These are phyloP conservation scores for Aspergillus bombycis DNA, from an alignment of 2,329 filamentous ascomycete genomes.

Conservation along the genomic window DNA sequence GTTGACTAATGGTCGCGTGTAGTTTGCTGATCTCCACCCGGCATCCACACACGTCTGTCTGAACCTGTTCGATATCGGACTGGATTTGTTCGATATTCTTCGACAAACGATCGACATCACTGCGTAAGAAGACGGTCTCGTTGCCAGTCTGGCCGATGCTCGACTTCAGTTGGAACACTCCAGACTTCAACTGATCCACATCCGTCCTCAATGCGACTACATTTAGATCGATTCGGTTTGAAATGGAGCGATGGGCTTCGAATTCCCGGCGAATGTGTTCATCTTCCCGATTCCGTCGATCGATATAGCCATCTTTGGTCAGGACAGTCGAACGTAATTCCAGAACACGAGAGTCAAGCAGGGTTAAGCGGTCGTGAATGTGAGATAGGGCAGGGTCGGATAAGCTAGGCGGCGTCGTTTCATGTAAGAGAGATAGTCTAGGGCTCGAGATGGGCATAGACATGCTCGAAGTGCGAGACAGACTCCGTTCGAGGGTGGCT, in stretches of 20 bases:
- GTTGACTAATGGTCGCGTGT: slow-evolving; percentile 38
- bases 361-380: slow-evolving; percentile 43
- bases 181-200: slow-evolving; percentile 39
- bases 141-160: slow-evolving; percentile 36
- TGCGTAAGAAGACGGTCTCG: slow-evolving; percentile 40
- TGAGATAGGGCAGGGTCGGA: slow-evolving; percentile 40
- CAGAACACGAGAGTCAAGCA: slow-evolving; percentile 41
- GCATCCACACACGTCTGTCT: slow-evolving; percentile 37
- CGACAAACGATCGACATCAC: slow-evolving; percentile 41
- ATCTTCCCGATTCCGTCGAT: slow-evolving; percentile 45
- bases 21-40: slow-evolving; percentile 43
- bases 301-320: slow-evolving; percentile 43
- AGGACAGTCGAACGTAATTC: slow-evolving; percentile 42
- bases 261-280: slow-evolving; percentile 44
- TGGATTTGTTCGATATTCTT: slow-evolving; percentile 43
- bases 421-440: slow-evolving; percentile 37
- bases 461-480: slow-evolving; percentile 42
- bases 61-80: slow-evolving; percentile 37
- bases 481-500: slow-evolving; percentile 39
- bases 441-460: slow-evolving; percentile 42
- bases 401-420: slow-evolving; percentile 37
- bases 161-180: slow-evolving; percentile 39
- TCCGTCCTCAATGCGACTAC: slow-evolving; percentile 40
- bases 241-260: slow-evolving; percentile 37
- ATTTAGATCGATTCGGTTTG: slow-evolving; percentile 39